These are phyloP conservation scores for Rhamnella rubrinervis DNA, from an alignment of 331 rosid species.

Conservation along the genomic window DNA sequence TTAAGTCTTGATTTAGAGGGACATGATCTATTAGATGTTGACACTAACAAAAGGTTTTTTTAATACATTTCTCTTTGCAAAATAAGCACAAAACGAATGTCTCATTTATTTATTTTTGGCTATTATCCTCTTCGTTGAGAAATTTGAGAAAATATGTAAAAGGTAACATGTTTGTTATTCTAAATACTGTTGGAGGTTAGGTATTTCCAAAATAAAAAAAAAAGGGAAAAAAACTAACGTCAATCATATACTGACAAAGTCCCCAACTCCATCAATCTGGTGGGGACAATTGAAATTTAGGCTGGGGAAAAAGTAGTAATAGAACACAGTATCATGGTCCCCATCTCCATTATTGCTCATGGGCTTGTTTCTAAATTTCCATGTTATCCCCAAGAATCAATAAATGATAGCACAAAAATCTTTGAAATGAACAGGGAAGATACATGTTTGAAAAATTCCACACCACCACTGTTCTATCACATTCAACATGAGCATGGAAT, in stretches of 20 bases:
- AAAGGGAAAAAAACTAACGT: too few species aligned
- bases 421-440: conserved; percentile 3
- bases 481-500: conserved; percentile 1
- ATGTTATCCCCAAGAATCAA: conserved; percentile 3
- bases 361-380: background rate
- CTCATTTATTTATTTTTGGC: conserved; percentile 32
- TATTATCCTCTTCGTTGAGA: too few species aligned
- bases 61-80: conserved; percentile 5
- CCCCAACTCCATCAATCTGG: conserved; percentile 27
- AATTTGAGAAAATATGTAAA: too few species aligned
- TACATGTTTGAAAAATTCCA: conserved; percentile 13
- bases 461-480: conserved; percentile 14
- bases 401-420: background rate
- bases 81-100: conserved; percentile 10
- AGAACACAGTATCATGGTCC: conserved; percentile 24
- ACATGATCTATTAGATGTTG: conserved; percentile 31
- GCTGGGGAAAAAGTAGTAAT: conserved; percentile 3
- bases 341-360: conserved; percentile 23
- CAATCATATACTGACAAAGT: conserved; percentile 1
- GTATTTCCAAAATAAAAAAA: background rate
- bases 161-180: background rate
- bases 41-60: conserved; percentile 35
- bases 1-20: conserved; percentile 15
- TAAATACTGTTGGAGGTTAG: background rate
- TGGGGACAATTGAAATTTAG: conserved; percentile 12